Conservation (phyloP, 208 protist genomes). For the Acanthamoeba culbertsoni region DNA sequence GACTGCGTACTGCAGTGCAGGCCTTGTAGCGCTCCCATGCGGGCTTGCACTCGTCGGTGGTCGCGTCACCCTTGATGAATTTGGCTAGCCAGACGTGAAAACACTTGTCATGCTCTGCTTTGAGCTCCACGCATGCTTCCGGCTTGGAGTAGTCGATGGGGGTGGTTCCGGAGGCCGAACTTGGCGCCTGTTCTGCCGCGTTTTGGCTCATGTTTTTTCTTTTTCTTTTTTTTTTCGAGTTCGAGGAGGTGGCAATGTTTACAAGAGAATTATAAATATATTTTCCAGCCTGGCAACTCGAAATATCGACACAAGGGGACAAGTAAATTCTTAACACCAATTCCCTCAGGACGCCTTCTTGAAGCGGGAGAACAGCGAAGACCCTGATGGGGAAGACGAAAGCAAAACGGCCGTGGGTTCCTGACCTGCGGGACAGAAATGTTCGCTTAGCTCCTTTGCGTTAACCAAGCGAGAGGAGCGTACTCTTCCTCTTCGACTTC, state of each 20-base stretch:
- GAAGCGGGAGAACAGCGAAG: not conserved
- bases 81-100: constrained; percentile 17
- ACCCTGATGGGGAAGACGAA: not conserved
- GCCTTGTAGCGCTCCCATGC: constrained; percentile 1
- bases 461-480: not conserved
- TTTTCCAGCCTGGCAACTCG: no score
- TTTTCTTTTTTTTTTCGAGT: no score
- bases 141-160: not conserved
- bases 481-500: not conserved
- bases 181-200: no score
- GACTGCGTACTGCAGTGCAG: not conserved
- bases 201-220: no score
- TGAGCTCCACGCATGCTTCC: constrained; percentile 12
- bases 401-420: not conserved
- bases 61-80: not conserved
- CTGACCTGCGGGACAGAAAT: not conserved
- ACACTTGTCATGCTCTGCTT: constrained; percentile 29
- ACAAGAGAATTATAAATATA: no score
- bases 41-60: constrained; percentile 21
- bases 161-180: no score
- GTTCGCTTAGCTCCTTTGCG: not conserved
- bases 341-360: not conserved
- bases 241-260: no score
- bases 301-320: no score
- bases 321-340: no score